A percentile compares a stretch with the other conserved stretches of the same genome.
Conservation (phyloP, 1,284 basidiomycete species). For the Schizopora paradoxa region DNA sequence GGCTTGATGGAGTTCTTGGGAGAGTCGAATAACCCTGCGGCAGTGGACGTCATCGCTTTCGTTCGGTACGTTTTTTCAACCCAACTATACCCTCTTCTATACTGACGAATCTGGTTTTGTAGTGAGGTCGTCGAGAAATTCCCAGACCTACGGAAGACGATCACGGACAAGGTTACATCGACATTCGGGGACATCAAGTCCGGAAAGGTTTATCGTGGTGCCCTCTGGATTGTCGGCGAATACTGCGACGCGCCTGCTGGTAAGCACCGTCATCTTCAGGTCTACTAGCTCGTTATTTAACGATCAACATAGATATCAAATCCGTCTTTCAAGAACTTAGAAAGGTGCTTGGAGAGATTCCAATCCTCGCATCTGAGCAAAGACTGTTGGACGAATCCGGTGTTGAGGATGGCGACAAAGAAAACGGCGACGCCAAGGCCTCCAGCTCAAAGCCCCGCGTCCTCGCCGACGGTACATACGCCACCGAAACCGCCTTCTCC, state of each 20-base stretch:
- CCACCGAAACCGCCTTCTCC: constrained; percentile 91
- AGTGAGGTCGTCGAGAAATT: constrained; percentile 98
- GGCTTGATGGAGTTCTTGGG: constrained; percentile 99
- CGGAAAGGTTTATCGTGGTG: constrained; percentile 95
- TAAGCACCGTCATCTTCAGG: constrained; percentile 19
- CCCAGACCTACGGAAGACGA: constrained; percentile 79
- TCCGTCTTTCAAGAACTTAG: constrained; percentile 78
- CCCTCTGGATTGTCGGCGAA: constrained; percentile 98
- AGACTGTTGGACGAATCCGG: constrained; percentile 73
- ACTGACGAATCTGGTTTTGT: constrained; percentile 10
- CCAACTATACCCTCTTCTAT: not conserved
- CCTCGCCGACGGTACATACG: constrained; percentile 96
- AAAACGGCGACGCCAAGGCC: constrained; percentile 38
- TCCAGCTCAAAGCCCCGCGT: constrained; percentile 50
- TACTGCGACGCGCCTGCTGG: constrained; percentile 62
- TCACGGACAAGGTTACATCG: constrained; percentile 82
- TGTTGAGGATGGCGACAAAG: constrained; percentile 43
- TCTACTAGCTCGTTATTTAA: not conserved
- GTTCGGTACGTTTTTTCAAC: constrained; percentile 56
- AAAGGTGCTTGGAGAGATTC: constrained; percentile 91
- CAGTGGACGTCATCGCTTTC: constrained; percentile 94
- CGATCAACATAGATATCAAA: constrained; percentile 52
- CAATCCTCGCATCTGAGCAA: constrained; percentile 90
- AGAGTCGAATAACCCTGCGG: constrained; percentile 92
- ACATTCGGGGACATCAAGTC: constrained; percentile 91